These are phyloP conservation scores for Candida ficus DNA, from an alignment of 805 yeast species.

Conservation along the genomic window DNA sequence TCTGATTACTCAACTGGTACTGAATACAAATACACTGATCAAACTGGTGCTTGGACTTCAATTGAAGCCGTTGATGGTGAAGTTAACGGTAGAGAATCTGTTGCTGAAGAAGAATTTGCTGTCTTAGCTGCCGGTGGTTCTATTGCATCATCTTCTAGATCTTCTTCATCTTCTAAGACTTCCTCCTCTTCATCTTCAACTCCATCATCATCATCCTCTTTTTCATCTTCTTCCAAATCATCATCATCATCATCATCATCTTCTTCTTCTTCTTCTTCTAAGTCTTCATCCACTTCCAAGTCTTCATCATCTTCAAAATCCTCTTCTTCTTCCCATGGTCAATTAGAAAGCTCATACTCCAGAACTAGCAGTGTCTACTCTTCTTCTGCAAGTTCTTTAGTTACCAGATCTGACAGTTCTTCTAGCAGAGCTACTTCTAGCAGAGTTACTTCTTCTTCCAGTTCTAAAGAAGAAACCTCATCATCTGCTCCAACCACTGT, in stretches of 20 bases:
- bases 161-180: conserved; percentile 1
- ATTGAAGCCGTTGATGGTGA: conserved; percentile 52
- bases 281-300: neutral
- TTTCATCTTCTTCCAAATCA: conserved; percentile 6
- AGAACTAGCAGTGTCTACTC: conserved; percentile 8
- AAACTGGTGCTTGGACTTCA: conserved; percentile 55
- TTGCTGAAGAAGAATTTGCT: conserved; percentile 41
- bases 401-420: conserved; percentile 10
- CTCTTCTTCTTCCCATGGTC: neutral
- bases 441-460: no score
- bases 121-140: conserved; percentile 30
- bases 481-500: neutral
- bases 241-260: conserved; percentile 1
- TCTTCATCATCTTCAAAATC: conserved; percentile 7
- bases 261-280: neutral
- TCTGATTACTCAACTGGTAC: conserved; percentile 66
- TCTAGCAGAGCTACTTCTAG: conserved; percentile 5
- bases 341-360: conserved; percentile 5
- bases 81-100: conserved; percentile 51
- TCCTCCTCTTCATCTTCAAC: neutral
- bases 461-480: neutral
- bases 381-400: conserved; percentile 7
- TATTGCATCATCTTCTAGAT: conserved; percentile 15
- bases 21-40: conserved; percentile 49
- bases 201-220: neutral